Evolutionary conservation across 208 protist species (phyloP), one percentile per base, ranked within the genome.

Genomic region (Trypanosoma avium): DNA sequence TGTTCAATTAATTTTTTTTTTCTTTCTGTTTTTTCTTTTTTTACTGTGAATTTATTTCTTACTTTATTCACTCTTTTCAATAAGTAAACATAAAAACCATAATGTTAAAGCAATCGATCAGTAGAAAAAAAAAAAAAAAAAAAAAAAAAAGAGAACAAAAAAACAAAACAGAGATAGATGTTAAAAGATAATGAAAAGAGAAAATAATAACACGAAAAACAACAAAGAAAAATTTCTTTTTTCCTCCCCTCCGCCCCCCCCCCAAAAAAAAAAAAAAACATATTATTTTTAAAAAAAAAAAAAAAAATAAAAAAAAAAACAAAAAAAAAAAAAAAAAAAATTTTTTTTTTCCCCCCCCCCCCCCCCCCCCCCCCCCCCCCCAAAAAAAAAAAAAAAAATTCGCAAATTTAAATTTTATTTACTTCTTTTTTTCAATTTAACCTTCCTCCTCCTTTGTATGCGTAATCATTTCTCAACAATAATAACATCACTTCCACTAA

Each of bases 291-390:
- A 30, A 4, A 32, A 24, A 30, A 12, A 66, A 70, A 47, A 66
- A 58, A 30, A 65, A 47, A 32, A 61, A 13, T n/a, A 68, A 15
- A 24, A 54, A 26, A 38, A 61, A 29, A 38, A 7, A 24, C 13
- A 46, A 26, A 49, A 50, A 68, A 29, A n/a, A n/a, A n/a, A 63
- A 43, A 19, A 35, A 21, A 61, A 58, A 67, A 42, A 69, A 55
- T 1, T 60, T 47, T 22, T 65, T n/a, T n/a, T n/a, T n/a, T n/a
- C n/a, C n/a, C n/a, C n/a, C n/a, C n/a, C n/a, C n/a, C n/a, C n/a
- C n/a, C n/a, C n/a, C n/a, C n/a, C n/a, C n/a, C n/a, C n/a, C n/a
- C n/a, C n/a, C n/a, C n/a, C n/a, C n/a, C n/a, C n/a, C n/a, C n/a
- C n/a, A n/a, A 0, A 27, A 8, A 46, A 55, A 43, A 36, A 52